Conservation (phyloP, 352 stramenopile genomes). For the Globisporangium paroecandrum region DNA sequence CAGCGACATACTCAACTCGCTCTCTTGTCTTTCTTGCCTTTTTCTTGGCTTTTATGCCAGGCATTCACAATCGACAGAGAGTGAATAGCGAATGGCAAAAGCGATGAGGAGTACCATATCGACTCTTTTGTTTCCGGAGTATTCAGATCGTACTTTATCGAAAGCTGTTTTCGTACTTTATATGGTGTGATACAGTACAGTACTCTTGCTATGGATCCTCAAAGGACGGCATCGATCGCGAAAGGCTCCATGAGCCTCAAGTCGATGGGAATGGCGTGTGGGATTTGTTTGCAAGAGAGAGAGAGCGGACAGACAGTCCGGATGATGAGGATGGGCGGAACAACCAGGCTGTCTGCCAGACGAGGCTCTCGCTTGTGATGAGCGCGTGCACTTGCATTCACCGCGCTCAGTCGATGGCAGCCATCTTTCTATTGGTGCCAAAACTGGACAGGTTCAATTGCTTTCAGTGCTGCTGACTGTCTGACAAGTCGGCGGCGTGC, state of each 20-base stretch:
- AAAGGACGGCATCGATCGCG: background rate
- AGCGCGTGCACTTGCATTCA: background rate
- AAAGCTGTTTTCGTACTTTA: background rate
- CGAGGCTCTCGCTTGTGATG: background rate
- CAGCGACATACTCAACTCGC: constrained; percentile 40
- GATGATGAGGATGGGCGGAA: background rate
- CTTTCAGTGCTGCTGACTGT: background rate
- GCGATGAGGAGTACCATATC: background rate
- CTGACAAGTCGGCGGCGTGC: background rate
- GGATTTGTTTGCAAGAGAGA: background rate
- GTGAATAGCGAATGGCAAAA: background rate
- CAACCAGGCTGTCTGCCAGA: background rate
- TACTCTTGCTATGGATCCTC: too few species aligned
- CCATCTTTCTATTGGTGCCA: background rate
- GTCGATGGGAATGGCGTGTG: background rate
- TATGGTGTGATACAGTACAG: background rate
- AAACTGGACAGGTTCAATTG: background rate
- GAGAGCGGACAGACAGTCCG: background rate
- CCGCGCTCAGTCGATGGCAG: background rate
- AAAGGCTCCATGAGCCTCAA: background rate
- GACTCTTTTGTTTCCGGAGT: background rate
- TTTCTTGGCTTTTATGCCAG: too few species aligned
- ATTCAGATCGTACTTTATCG: background rate
- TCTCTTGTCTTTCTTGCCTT: background rate
- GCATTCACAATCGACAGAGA: background rate